phyloP scores from a whole-genome alignment of 306 rosid species.

The Castanea mollissima region DNA sequence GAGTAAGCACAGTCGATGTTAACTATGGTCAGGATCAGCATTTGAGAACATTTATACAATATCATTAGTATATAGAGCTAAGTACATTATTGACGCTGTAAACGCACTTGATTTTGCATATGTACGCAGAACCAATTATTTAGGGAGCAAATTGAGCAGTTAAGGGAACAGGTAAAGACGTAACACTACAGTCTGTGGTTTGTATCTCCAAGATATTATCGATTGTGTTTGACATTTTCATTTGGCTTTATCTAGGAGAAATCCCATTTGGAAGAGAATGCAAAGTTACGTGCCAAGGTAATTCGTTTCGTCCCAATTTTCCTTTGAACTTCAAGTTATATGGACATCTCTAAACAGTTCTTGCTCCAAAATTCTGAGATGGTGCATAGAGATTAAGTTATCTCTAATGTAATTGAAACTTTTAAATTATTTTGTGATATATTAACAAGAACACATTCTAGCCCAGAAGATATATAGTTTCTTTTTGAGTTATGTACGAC shows the following conservation, averaged over 20 bases:
- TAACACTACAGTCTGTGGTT: background rate
- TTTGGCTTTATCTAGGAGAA: slow-evolving; percentile 49
- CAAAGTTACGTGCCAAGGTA: slow-evolving; percentile 53
- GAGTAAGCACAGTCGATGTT: background rate
- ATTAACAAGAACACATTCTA: too few species aligned
- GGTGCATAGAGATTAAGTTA: background rate
- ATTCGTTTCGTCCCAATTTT: background rate
- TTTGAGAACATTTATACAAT: background rate
- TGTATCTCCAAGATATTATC: background rate
- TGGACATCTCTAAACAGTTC: background rate
- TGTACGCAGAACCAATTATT: slow-evolving; percentile 53
- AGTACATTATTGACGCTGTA: background rate
- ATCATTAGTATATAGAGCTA: background rate
- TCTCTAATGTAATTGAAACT: background rate
- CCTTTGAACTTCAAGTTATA: background rate
- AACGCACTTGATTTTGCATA: slow-evolving; percentile 14
- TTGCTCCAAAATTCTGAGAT: background rate
- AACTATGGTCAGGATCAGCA: background rate
- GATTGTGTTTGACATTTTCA: background rate
- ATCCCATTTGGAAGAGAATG: slow-evolving; percentile 52
- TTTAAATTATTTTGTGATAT: background rate
- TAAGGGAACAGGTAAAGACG: slow-evolving; percentile 61
- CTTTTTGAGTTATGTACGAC: too few species aligned
- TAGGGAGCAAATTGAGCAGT: slow-evolving; percentile 58
- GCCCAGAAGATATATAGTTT: too few species aligned